A percentile compares a stretch with the other conserved stretches of the same genome.
Conservation (phyloP, 108 stramenopile species). For the Pseudonitzschia delicatissima region DNA sequence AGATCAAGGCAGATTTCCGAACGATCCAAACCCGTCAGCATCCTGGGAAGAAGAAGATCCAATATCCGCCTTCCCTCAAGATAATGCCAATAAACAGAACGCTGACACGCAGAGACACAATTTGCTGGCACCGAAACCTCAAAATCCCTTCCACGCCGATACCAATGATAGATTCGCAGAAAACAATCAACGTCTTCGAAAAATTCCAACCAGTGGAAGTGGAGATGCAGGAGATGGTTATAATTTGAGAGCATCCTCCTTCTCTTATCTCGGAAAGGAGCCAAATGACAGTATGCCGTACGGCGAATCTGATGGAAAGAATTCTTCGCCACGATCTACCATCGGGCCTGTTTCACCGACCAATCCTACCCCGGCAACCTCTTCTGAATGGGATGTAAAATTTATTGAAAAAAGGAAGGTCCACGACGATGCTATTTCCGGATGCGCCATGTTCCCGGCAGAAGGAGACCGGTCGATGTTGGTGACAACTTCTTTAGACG, state of each 20-base stretch:
- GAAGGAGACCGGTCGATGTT: conserved; percentile 32
- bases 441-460: conserved; percentile 37
- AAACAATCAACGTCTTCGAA: not conserved
- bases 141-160: conserved; percentile 14
- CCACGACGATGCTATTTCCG: conserved; percentile 57
- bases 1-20: not conserved
- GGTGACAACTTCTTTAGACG: conserved; percentile 54
- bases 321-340: conserved; percentile 18
- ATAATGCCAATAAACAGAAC: not conserved
- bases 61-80: not conserved
- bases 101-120: not conserved
- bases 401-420: conserved; percentile 40
- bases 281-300: conserved; percentile 12
- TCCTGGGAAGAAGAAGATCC: not conserved
- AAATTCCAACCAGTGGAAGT: conserved; percentile 32
- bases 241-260: conserved; percentile 15
- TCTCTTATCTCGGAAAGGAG: conserved; percentile 26
- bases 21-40: not conserved
- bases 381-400: conserved; percentile 57
- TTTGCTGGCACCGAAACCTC: not conserved
- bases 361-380: conserved; percentile 10
- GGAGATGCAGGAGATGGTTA: conserved; percentile 20
- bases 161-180: not conserved
- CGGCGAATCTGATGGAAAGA: conserved; percentile 11
- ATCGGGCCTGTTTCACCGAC: conserved; percentile 12